These are phyloP conservation scores for Fragaria iinumae DNA, from an alignment of 306 rosid species.

Conservation along the genomic window DNA sequence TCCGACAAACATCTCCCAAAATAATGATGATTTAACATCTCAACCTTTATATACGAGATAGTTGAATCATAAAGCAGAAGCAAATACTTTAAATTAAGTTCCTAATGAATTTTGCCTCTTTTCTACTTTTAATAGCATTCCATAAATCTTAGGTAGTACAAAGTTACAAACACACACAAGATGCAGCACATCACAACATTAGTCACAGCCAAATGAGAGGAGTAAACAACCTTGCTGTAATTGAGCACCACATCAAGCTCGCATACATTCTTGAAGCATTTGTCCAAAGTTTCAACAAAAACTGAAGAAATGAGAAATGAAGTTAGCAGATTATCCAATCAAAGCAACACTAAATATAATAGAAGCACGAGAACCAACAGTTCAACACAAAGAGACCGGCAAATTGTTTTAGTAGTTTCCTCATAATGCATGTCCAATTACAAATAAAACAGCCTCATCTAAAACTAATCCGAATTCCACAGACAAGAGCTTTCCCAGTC, in stretches of 20 bases:
- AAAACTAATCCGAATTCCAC: background rate
- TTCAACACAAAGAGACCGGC: background rate
- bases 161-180: background rate
- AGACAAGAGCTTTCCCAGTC: background rate
- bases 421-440: background rate
- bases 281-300: constrained; percentile 94
- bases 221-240: constrained; percentile 74
- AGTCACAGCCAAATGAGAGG: background rate
- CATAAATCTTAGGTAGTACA: background rate
- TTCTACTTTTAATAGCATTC: background rate
- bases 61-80: background rate
- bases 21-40: background rate
- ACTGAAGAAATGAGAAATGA: constrained; percentile 52
- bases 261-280: constrained; percentile 93
- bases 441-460: background rate
- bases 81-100: constrained; percentile 8
- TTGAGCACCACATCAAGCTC: constrained; percentile 93
- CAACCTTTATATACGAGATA: background rate
- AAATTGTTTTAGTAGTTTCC: background rate
- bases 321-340: constrained; percentile 27
- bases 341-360: constrained; percentile 10
- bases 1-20: background rate
- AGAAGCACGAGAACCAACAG: background rate
- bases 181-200: constrained; percentile 7
- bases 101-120: background rate